Conservation (phyloP, 768 basidiomycete species). For the Rhodotorula diobovata region DNA sequence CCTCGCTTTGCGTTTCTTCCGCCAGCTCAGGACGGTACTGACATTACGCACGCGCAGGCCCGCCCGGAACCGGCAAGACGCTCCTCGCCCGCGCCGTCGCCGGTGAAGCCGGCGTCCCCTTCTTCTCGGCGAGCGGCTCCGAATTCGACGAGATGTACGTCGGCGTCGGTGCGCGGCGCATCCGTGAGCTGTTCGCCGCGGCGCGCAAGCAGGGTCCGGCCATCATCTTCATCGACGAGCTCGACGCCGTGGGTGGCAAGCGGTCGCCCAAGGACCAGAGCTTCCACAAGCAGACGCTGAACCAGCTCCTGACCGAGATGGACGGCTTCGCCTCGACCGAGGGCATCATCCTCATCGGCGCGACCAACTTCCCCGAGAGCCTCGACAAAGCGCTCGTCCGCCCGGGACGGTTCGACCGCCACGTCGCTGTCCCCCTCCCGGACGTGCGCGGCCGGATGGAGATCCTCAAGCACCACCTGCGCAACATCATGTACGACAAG, state of each 20-base stretch:
- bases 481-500: constrained; percentile 61
- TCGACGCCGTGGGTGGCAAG: constrained; percentile 52
- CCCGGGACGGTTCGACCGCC: constrained; percentile 92
- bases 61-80: constrained; percentile 95
- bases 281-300: constrained; percentile 61
- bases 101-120: constrained; percentile 95
- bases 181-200: constrained; percentile 87
- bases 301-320: constrained; percentile 93
- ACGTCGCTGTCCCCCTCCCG: constrained; percentile 86
- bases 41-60: constrained; percentile 59
- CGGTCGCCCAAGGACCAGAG: constrained; percentile 65
- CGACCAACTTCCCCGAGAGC: constrained; percentile 90
- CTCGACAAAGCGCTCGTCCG: constrained; percentile 92
- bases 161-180: constrained; percentile 82
- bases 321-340: constrained; percentile 88
- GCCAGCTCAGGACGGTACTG: too few species aligned
- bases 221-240: constrained; percentile 82
- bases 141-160: constrained; percentile 90
- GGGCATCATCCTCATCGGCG: constrained; percentile 88
- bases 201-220: constrained; percentile 92
- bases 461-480: constrained; percentile 87
- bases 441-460: constrained; percentile 89
- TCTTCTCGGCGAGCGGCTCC: constrained; percentile 92
- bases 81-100: constrained; percentile 95
- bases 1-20: constrained; percentile 25